Evolutionary conservation across 306 rosid species (phyloP), one percentile per base, ranked within the genome.

Genomic region (Purshia tridentata): DNA sequence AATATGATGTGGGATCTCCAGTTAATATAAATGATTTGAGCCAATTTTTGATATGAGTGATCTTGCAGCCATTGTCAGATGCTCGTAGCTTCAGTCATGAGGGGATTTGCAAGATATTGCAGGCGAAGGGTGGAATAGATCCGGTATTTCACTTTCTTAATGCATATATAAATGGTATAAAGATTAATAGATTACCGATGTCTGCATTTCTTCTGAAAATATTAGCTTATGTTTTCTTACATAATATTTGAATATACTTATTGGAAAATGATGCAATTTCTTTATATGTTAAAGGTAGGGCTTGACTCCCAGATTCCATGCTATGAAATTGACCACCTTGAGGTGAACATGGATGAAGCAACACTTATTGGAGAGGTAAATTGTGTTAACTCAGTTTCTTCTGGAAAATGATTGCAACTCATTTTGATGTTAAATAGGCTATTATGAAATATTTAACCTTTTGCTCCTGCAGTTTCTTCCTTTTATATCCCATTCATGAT

Each of bases 331-430:
- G 44, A 57, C 6, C 45, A 54, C 42, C 45, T 6, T 1, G 81
- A 78, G 69, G 77, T 78, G 37, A 61, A 78, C 58, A 78, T 78
- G 77, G 56, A 72, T 5, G 62, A 78, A 57, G 81, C 81, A 16
- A 57, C 48, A 16, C 81, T 72, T 55, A 72, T 78, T 50, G 77
- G 81, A 72, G 81, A 78, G 81, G 81, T 71, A 52, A 64, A 6
- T 8, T 73, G 22, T 22, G 11, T 46, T n/a, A 42, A 10, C n/a
- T 52, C 9, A 55, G 0, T 23, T 29, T 42, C 44, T 44, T 41
- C 8, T 51, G 22, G 48, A 18, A n/a, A 14, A 37, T 55, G 18
- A 4, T 65, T 23, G 15, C 18, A 29, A 29, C 0, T 1, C 16
- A 63, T 15, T 74, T 63, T 63, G 16, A 19, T 37, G 11, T 49